A percentile compares a stretch with the other conserved stretches of the same genome.
phyloP scores from a whole-genome alignment of 2,329 filamentous ascomycete species.

The Alternaria infectoria region DNA sequence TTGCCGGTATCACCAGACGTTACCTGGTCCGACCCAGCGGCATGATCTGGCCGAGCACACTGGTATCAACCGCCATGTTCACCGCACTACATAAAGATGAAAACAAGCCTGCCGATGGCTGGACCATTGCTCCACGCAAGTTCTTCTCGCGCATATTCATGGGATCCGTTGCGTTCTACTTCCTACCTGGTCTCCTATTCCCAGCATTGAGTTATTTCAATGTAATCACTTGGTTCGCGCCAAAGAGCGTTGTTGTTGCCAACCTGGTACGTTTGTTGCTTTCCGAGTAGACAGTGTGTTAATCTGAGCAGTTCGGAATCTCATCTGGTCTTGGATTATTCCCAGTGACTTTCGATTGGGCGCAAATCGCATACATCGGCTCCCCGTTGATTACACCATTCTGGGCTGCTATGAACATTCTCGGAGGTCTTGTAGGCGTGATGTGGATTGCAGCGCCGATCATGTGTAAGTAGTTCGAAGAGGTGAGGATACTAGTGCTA shows the following conservation, averaged over 20 bases:
- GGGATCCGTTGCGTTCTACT: conserved; percentile 79
- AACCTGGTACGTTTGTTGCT: conserved; percentile 64
- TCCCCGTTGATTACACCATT: conserved; percentile 84
- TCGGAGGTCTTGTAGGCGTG: conserved; percentile 78
- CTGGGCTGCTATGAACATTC: conserved; percentile 85
- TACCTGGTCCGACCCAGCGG: conserved; percentile 84
- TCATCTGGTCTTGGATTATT: conserved; percentile 84
- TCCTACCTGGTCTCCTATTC: conserved; percentile 80
- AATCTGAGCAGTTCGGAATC: conserved; percentile 68
- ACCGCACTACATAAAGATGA: conserved; percentile 83
- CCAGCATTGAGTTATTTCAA: conserved; percentile 89
- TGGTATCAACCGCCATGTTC: conserved; percentile 91
- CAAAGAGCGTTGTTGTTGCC: conserved; percentile 82
- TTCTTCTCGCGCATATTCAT: conserved; percentile 81
- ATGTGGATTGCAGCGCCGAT: conserved; percentile 86
- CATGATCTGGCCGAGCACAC: conserved; percentile 90
- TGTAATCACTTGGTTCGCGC: conserved; percentile 86
- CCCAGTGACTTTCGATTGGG: conserved; percentile 90
- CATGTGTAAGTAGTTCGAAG: conserved; percentile 58
- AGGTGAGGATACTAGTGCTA: not conserved
- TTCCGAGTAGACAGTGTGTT: not conserved
- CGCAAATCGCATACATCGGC: conserved; percentile 85
- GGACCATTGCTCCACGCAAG: conserved; percentile 80
- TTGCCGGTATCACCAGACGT: conserved; percentile 79
- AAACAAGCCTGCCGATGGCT: conserved; percentile 81